These are phyloP conservation scores for Leccinum huronense DNA, from an alignment of 1,284 basidiomycete species.

Conservation along the genomic window DNA sequence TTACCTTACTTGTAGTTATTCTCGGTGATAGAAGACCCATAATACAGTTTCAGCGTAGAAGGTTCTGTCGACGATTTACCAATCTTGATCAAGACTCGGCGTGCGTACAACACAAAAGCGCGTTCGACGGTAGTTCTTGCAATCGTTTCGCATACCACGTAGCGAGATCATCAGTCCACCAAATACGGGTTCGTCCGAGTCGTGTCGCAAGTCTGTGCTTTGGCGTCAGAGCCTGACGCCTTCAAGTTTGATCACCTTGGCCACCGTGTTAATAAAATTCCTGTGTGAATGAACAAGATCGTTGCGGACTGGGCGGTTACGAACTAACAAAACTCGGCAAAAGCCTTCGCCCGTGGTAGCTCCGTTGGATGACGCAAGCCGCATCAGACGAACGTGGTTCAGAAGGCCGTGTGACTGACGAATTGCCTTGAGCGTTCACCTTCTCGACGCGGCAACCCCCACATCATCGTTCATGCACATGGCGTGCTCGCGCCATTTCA, in stretches of 20 bases:
- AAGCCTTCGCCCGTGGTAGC: background rate
- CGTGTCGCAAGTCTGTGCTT: constrained; percentile 9
- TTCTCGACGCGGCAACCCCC: background rate
- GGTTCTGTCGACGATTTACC: constrained; percentile 2
- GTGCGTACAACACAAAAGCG: background rate
- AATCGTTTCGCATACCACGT: constrained; percentile 10
- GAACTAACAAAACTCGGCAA: background rate
- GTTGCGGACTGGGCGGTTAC: background rate
- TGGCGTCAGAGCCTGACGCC: constrained; percentile 8
- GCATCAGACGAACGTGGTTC: background rate
- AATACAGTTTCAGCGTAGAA: constrained; percentile 17
- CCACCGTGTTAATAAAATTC: constrained; percentile 10
- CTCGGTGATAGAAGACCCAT: constrained; percentile 17
- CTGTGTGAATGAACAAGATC: constrained; percentile 1
- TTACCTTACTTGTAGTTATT: constrained; percentile 28
- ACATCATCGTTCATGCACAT: background rate
- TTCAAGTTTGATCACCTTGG: constrained; percentile 15
- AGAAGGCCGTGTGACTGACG: background rate
- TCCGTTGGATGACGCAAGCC: background rate
- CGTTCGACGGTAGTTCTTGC: background rate
- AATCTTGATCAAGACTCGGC: background rate
- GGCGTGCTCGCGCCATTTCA: background rate
- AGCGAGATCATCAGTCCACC: constrained; percentile 10
- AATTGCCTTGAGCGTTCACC: too few relatives aligned
- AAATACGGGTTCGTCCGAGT: constrained; percentile 9